Evolutionary conservation across 2,329 filamentous ascomycete genomes (phyloP), one percentile per base, ranked within the genome.

Genomic region (Talaromyces verruculosus): DNA sequence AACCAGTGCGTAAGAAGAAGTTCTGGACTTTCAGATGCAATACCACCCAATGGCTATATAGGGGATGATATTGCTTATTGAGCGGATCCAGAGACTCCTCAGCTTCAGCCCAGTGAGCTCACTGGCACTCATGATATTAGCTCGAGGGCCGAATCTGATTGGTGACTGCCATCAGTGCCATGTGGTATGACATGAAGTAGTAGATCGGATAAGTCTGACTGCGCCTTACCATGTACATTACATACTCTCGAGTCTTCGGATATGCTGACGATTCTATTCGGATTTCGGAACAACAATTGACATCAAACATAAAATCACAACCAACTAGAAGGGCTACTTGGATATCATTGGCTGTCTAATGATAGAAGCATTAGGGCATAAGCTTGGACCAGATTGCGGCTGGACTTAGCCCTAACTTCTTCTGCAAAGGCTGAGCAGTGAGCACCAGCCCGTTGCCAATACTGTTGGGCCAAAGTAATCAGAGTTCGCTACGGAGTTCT

Each of bases 321-420:
- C n/a, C 30, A 55, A 19, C 10, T 22, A 35, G 3, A 19, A 6
- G 10, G 17, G 11, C 30, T 19, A 35, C n/a, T 8, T 22, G n/a
- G 19, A 39, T 57, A 37, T 57, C 8, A 57, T 57, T 57, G 53
- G 53, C 53, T 57, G 33, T 57, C 53, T 57, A 57, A 37, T 57
- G n/a, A 57, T 57, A 57, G 53, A 57, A 57, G 33, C 19, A 22
- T 39, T 57, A 55, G 53, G 53, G 53, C 33, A 57, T 11, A 57
- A 22, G 53, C 53, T 39, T 57, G 33, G 53, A 39, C 30, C 33
- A 55, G 30, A 13, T 7, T 35, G 30, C 30, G 51, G 51, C 51
- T 55, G 51, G 49, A 55, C 51, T 57, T 57, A 39, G 53, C 33
- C 53, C 53, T 57, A 39, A 57, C 4, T 22, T 19, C n/a, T 15